Conservation (phyloP, 1,139 yeast species). For the Yamadazyma atlantica region DNA sequence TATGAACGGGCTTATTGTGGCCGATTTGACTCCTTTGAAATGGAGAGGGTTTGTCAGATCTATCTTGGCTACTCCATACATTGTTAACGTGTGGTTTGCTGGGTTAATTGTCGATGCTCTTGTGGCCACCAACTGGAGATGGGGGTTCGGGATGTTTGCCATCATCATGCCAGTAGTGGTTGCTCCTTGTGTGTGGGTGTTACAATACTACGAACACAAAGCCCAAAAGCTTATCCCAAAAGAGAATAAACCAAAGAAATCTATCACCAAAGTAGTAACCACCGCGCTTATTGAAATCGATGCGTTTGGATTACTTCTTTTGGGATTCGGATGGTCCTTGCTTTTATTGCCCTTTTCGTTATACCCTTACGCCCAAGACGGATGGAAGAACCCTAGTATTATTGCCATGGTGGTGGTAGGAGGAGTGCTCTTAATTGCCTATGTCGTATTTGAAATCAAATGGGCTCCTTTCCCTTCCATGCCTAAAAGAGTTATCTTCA, state of each 20-base stretch:
- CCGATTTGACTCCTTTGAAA: conserved; percentile 33
- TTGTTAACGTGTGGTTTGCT: conserved; percentile 32
- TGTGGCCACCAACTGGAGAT: conserved; percentile 33
- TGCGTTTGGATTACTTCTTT: conserved; percentile 30
- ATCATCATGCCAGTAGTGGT: conserved; percentile 31
- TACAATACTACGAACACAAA: conserved; percentile 25
- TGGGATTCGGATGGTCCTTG: conserved; percentile 34
- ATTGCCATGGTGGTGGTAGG: conserved; percentile 39
- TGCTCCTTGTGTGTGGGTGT: conserved; percentile 25
- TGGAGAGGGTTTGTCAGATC: conserved; percentile 29
- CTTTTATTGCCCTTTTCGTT: conserved; percentile 32
- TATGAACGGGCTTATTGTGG: conserved; percentile 18
- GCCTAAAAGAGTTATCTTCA: conserved; percentile 27
- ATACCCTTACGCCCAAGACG: conserved; percentile 20
- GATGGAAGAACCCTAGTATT: conserved; percentile 35
- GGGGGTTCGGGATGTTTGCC: conserved; percentile 43
- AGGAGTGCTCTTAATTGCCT: conserved; percentile 25
- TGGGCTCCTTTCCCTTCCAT: conserved; percentile 32
- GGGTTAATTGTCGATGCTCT: conserved; percentile 29
- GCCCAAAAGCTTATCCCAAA: conserved; percentile 18
- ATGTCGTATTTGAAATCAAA: conserved; percentile 24
- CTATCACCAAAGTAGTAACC: conserved; percentile 9
- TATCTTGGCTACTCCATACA: conserved; percentile 26
- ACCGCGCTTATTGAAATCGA: conserved; percentile 27
- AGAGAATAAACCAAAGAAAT: conserved; percentile 4